Evolutionary conservation across 768 basidiomycete species (phyloP).

Genomic region (Cantharellus anzutake): DNA sequence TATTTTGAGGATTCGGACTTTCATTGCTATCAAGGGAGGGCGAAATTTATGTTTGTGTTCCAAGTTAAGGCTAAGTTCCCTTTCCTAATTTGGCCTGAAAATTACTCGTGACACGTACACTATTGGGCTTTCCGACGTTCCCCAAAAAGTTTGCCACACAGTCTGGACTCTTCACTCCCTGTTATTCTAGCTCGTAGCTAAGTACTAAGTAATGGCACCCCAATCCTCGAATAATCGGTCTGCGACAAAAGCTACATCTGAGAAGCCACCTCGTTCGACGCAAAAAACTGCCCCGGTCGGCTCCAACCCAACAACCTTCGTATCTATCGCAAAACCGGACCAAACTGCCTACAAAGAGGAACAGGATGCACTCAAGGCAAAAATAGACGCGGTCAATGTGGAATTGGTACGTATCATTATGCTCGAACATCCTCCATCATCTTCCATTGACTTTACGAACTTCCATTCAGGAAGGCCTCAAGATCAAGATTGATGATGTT

Average conservation of each 20-base stretch:
- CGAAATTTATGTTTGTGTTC: neutral
- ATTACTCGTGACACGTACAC: neutral
- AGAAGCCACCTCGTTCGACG: neutral
- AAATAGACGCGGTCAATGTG: constrained; percentile 65
- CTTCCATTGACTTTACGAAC: neutral
- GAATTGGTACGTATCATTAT: constrained; percentile 43
- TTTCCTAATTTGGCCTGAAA: neutral
- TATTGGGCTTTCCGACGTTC: neutral
- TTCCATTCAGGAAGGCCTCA: constrained; percentile 37
- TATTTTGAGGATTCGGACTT: neutral
- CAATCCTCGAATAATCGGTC: no score
- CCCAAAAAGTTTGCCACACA: neutral
- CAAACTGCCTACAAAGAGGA: constrained; percentile 69
- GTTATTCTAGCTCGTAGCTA: neutral
- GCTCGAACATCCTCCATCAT: neutral
- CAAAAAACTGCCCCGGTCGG: neutral
- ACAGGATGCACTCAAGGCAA: constrained; percentile 60
- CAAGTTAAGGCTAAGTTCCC: neutral
- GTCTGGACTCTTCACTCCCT: neutral
- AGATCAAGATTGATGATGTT: constrained; percentile 52
- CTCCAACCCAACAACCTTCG: constrained; percentile 19
- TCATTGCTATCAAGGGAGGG: neutral
- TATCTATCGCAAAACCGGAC: constrained; percentile 42
- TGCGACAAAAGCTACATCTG: neutral
- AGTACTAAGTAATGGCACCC: neutral